Base-by-base conservation (phyloP, 331 rosid species). In the Arachis monticola region DNA sequence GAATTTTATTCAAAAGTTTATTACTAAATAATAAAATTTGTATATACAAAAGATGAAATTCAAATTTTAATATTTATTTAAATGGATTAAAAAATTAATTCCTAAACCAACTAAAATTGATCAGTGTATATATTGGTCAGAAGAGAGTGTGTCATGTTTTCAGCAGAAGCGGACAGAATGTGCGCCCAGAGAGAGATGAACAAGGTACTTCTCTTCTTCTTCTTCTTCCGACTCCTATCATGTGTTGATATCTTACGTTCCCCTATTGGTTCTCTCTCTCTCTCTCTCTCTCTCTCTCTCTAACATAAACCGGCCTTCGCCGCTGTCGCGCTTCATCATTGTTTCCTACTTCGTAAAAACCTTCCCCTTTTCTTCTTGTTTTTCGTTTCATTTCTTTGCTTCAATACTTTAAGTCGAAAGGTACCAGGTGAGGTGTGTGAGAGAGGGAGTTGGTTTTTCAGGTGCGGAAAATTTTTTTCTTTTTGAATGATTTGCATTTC, bases 391-490 rank as follows among this genome's bases (percentile, higher is more conserved):
- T 59, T 62, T 69, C 22, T 17, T 17, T 17, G 22, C 22, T 60
- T n/a, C n/a, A 7, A 8, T 27, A 55, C 9, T 58, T 11, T 38
- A 17, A 8, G 51, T 32, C 57, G 4, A 55, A 48, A 55, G 57
- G 22, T 75, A 70, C 50, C 45, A 0, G 13, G 13, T 60, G 46
- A 61, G 79, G 76, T 64, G 48, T 51, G 64, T 76, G 12, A 68
- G 46, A 17, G 73, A 56, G 51, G 67, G 70, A 30, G 47, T 75
- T 64, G 50, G 50, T 51, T 68, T 17, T 82, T 77, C 41, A 42
- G 40, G 56, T 76, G 13, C 6, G 59, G 69, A 52, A 53, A 4
- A 17, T 17, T 17, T 17, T 17, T 17, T 17, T 17, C 22, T 14
- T 10, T 55, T 9, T 48, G 17, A 52, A 52, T 7, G 40, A 42